These are phyloP conservation scores for Benincasa hispida DNA, from an alignment of 306 rosid genomes.

Conservation along the genomic window DNA sequence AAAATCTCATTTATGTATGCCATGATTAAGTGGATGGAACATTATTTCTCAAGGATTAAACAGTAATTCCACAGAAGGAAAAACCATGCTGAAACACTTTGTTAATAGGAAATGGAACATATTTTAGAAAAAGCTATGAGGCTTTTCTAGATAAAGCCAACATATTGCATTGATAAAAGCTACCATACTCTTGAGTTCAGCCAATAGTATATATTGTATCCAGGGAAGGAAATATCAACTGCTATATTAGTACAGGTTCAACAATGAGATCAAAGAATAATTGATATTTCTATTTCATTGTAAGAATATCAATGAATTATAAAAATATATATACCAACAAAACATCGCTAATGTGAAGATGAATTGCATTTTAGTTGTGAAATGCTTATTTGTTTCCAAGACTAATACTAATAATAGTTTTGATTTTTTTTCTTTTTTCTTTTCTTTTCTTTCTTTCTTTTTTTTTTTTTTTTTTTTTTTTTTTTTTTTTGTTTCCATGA, in stretches of 20 bases:
- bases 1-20: neutral
- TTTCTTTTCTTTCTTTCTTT: too few relatives aligned
- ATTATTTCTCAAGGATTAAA: neutral
- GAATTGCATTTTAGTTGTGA: neutral
- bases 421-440: neutral
- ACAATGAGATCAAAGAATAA: neutral
- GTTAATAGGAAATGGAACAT: neutral
- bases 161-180: neutral
- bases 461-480: neutral
- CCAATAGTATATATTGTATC: neutral
- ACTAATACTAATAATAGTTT: neutral
- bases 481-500: neutral
- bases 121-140: neutral
- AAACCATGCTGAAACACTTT: neutral
- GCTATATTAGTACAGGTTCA: neutral
- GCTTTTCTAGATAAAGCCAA: neutral
- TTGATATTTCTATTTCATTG: neutral
- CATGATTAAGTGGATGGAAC: neutral
- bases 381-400: neutral
- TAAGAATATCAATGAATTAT: neutral
- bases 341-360: neutral
- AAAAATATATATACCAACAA: neutral
- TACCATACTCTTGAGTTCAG: neutral
- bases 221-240: neutral
- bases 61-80: neutral